A percentile compares a stretch with the other conserved stretches of the same genome.
phyloP scores from a whole-genome alignment of 2,329 filamentous ascomycete genomes.

The Cladosporium austrohemisphaericum region DNA sequence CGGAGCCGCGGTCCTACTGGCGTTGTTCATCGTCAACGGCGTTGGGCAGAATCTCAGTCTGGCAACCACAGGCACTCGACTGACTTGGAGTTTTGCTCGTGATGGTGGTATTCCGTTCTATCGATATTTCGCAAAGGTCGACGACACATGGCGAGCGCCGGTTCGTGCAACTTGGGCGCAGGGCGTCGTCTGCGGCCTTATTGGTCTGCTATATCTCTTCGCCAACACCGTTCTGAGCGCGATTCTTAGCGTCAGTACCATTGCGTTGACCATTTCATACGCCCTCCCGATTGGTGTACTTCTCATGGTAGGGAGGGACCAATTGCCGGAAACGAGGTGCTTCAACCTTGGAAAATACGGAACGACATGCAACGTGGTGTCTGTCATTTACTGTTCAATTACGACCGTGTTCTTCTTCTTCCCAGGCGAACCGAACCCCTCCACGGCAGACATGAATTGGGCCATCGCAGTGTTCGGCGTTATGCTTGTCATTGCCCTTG shows the following conservation, averaged over 20 bases:
- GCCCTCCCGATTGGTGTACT: slow-evolving; percentile 38
- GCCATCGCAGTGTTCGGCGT: slow-evolving; percentile 14
- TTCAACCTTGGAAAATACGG: slow-evolving; percentile 44
- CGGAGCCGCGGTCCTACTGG: slow-evolving; percentile 45
- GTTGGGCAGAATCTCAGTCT: slow-evolving; percentile 53
- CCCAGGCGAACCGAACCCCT: slow-evolving; percentile 17
- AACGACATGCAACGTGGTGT: slow-evolving; percentile 21
- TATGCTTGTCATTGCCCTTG: slow-evolving; percentile 15
- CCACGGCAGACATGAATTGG: slow-evolving; percentile 21
- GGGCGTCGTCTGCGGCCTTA: slow-evolving; percentile 43
- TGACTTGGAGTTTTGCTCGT: slow-evolving; percentile 29
- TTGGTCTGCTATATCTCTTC: slow-evolving; percentile 49
- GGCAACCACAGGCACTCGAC: slow-evolving; percentile 37
- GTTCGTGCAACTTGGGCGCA: slow-evolving; percentile 52
- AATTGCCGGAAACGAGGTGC: slow-evolving; percentile 42
- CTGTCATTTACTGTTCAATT: slow-evolving; percentile 29
- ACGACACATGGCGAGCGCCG: slow-evolving; percentile 51
- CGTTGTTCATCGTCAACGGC: slow-evolving; percentile 55
- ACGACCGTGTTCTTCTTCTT: slow-evolving; percentile 21
- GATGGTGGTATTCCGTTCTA: slow-evolving; percentile 27
- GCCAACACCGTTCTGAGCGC: slow-evolving; percentile 42
- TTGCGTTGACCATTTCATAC: slow-evolving; percentile 43
- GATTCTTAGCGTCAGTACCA: slow-evolving; percentile 42
- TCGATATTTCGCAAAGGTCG: slow-evolving; percentile 35
- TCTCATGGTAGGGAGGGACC: slow-evolving; percentile 49